These are phyloP conservation scores for Globisporangium barbulae DNA, from an alignment of 352 stramenopile genomes.

Conservation along the genomic window DNA sequence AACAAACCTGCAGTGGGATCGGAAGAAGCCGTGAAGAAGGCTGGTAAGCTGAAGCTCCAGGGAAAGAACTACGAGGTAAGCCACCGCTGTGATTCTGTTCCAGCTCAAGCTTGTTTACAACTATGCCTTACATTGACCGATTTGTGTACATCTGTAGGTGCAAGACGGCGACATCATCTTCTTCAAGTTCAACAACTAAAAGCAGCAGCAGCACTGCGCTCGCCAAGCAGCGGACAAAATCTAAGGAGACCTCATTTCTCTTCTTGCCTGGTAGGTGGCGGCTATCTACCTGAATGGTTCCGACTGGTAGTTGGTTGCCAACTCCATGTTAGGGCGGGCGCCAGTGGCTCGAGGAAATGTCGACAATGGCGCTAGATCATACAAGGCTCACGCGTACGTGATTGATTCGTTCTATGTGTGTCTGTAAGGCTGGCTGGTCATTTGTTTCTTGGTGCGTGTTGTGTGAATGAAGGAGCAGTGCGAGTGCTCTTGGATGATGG, in stretches of 20 bases:
- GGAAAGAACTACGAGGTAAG: slow-evolving; percentile 89
- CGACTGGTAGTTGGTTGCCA: neutral
- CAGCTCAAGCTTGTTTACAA: neutral
- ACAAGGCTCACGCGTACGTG: neutral
- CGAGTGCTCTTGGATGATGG: neutral
- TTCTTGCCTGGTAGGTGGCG: neutral
- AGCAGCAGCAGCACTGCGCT: neutral
- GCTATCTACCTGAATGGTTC: neutral
- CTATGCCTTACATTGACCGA: neutral
- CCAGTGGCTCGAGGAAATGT: neutral
- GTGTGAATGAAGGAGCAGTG: neutral
- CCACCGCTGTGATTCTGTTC: neutral
- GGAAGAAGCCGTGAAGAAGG: slow-evolving; percentile 88
- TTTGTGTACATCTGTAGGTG: slow-evolving; percentile 24
- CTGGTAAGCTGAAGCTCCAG: slow-evolving; percentile 86
- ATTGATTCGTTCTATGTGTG: neutral
- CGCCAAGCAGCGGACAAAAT: neutral
- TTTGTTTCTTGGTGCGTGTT: neutral
- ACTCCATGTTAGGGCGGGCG: neutral
- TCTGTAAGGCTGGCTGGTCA: neutral
- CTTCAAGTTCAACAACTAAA: slow-evolving; percentile 93
- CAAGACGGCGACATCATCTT: slow-evolving; percentile 89
- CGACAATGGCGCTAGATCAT: slow-evolving; percentile 1
- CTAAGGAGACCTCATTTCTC: neutral
- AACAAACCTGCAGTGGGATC: slow-evolving; percentile 48